Percentiles rank a stretch among this genome's conserved stretches.
Conservation (phyloP, 306 rosid genomes). For the Cicer cuneatum region DNA sequence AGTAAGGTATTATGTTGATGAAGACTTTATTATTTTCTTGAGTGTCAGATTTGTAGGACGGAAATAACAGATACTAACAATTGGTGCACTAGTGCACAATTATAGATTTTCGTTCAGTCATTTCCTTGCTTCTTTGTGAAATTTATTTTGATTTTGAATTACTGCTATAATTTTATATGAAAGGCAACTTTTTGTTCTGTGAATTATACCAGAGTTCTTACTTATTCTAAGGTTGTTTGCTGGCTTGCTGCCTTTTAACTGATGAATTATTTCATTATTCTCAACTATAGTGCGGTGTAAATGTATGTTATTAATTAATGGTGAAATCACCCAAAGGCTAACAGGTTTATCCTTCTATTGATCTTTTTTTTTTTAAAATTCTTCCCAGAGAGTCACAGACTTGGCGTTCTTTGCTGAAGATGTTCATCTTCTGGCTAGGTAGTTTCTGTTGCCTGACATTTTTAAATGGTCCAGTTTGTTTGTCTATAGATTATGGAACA, state of each 20-base stretch:
- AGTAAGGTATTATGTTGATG: constrained; percentile 4
- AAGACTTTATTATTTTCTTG: constrained; percentile 3
- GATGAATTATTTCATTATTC: constrained; percentile 3
- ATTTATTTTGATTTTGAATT: constrained; percentile 21
- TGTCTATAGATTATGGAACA: constrained; percentile 40
- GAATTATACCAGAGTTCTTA: constrained; percentile 16
- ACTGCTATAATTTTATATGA: constrained; percentile 27
- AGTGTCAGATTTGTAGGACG: constrained; percentile 18
- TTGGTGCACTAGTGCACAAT: not conserved
- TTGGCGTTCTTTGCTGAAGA: constrained; percentile 98
- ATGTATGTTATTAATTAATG: constrained; percentile 5
- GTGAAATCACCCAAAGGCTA: not conserved
- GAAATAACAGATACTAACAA: constrained; percentile 15
- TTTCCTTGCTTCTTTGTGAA: constrained; percentile 33
- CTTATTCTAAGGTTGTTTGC: constrained; percentile 6
- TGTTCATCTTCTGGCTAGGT: constrained; percentile 99
- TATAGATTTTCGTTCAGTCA: not conserved
- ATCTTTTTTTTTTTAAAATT: constrained; percentile 32
- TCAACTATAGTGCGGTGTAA: not conserved
- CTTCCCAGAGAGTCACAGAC: constrained; percentile 95
- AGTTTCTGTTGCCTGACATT: constrained; percentile 43
- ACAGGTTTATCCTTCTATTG: constrained; percentile 23
- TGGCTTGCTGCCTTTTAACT: constrained; percentile 26
- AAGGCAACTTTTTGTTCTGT: constrained; percentile 27
- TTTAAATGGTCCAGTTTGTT: not conserved